These are phyloP conservation scores for Zalaria sp. DNA, from an alignment of 2,329 filamentous ascomycete genomes.

Conservation along the genomic window DNA sequence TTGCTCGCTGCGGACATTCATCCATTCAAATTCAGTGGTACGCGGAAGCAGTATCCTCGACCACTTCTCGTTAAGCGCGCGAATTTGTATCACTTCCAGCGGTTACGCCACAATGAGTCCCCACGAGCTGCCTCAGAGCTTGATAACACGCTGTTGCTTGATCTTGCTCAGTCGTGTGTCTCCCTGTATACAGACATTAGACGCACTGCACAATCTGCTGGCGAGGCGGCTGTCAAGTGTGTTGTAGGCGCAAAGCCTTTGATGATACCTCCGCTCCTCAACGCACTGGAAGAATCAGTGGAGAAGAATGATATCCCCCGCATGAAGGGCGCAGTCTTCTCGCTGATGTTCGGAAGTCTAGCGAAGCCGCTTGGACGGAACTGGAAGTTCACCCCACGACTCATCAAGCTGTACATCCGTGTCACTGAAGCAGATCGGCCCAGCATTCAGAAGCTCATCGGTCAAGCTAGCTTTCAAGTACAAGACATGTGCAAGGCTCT, in stretches of 20 bases:
- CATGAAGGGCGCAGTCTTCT: conserved; percentile 91
- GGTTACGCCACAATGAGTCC: conserved; percentile 85
- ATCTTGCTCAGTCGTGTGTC: conserved; percentile 78
- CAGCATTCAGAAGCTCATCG: conserved; percentile 81
- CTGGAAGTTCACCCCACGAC: conserved; percentile 86
- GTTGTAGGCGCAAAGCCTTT: conserved; percentile 77
- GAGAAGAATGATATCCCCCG: conserved; percentile 70
- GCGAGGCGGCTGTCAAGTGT: conserved; percentile 85
- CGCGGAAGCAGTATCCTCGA: conserved; percentile 83
- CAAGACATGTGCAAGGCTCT: conserved; percentile 85
- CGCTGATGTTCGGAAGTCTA: conserved; percentile 75
- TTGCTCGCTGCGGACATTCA: conserved; percentile 77
- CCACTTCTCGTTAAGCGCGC: conserved; percentile 85
- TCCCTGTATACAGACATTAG: conserved; percentile 92
- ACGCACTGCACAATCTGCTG: conserved; percentile 80
- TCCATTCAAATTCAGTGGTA: conserved; percentile 86
- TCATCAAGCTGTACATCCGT: conserved; percentile 80
- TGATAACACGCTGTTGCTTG: conserved; percentile 70
- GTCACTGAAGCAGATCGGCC: conserved; percentile 84
- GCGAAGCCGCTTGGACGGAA: conserved; percentile 78
- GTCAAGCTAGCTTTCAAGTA: conserved; percentile 67
- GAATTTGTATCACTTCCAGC: conserved; percentile 85
- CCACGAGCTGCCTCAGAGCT: conserved; percentile 80
- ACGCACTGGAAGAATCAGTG: conserved; percentile 64
- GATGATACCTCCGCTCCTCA: conserved; percentile 77